Evolutionary conservation across 352 stramenopile genomes (phyloP).

Genomic region (Phytophthora capsici): DNA sequence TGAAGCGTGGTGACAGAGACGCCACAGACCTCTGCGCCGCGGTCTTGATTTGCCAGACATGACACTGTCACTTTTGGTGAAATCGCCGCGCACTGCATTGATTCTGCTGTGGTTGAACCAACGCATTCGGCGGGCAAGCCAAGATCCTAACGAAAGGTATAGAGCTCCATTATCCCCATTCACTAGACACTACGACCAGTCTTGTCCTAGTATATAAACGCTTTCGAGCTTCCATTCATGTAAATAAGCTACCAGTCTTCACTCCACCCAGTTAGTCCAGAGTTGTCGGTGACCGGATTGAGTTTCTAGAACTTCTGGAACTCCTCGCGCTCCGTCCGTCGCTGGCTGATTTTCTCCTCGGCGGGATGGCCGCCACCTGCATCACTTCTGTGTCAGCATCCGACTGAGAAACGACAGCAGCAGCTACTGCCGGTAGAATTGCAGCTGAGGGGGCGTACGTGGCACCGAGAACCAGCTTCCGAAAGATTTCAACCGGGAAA

Average conservation of each 20-base stretch:
- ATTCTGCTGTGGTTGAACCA: too few species aligned
- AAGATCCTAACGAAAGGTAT: too few species aligned
- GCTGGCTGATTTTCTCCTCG: constrained; percentile 29
- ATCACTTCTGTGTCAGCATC: constrained; percentile 19
- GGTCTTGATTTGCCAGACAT: too few species aligned
- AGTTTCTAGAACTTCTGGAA: constrained; percentile 31
- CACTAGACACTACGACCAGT: constrained; percentile 4
- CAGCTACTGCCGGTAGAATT: constrained; percentile 26
- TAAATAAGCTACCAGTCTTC: constrained; percentile 15
- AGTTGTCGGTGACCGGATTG: constrained; percentile 22
- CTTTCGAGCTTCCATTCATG: constrained; percentile 9
- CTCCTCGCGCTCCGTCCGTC: constrained; percentile 26
- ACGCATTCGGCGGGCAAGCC: too few species aligned
- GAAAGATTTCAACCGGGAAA: constrained; percentile 39
- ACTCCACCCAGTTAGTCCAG: constrained; percentile 5
- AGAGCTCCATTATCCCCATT: too few species aligned
- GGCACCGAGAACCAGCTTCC: constrained; percentile 17
- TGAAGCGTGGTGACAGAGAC: constrained; percentile 25
- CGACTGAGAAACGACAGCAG: constrained; percentile 11
- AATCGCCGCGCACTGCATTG: too few species aligned
- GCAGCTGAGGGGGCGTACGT: constrained; percentile 16
- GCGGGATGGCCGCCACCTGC: constrained; percentile 22
- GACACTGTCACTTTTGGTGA: too few species aligned
- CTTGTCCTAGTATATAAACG: constrained; percentile 25
- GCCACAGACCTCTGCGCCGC: constrained; percentile 2